Evolutionary conservation across 495 filamentous ascomycete genomes (phyloP), one percentile per base, ranked within the genome.

Genomic region (Amniculicola lignicola): DNA sequence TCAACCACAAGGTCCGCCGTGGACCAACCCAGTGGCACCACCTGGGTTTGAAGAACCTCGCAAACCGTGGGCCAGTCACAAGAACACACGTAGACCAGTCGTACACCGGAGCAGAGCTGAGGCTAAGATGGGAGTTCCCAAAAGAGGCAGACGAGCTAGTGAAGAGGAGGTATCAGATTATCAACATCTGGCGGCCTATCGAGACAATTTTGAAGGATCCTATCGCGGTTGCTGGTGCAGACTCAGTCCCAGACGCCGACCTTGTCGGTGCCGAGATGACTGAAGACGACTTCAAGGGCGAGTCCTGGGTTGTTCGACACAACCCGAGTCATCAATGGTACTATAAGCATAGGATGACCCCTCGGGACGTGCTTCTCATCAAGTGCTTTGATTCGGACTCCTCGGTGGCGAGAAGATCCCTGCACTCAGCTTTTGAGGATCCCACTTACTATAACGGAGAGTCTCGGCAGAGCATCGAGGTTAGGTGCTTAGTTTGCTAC

Each of bases 1-100:
- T 95, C 77, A 90, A 95, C 78, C 89, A 95, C 74, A 95, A 90
- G 11, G 81, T 95, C 74, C 87, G 90, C 7, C 82, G 84, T 39
- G 70, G 79, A 4, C 65, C 57, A 11, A 73, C 78, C 1, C 57
- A 67, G 29, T 47, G 42, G 53, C 59, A 51, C 41, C 53, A 48
- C 18, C 53, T 51, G 9, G 46, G 47, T 31, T 36, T 53, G 10
- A 37, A 61, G 12, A 61, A 54, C 39, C 55, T 59, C 41, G 76
- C 85, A 0, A 59, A 64, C 6, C 79, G 89, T 5, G 70, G 69
- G 18, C 88, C 90, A 7, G 89, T 94, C 0, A 78, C 72, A 27
- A 67, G 76, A 16, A 88, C 84, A 0, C 90, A 95, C 71, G 86
- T 92, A 63, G 90, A 95, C 69, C 90, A 95, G 69, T 93, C 88